phyloP scores from a whole-genome alignment of 192 early-diverging fungal species.

The Umbelopsis sp. region DNA sequence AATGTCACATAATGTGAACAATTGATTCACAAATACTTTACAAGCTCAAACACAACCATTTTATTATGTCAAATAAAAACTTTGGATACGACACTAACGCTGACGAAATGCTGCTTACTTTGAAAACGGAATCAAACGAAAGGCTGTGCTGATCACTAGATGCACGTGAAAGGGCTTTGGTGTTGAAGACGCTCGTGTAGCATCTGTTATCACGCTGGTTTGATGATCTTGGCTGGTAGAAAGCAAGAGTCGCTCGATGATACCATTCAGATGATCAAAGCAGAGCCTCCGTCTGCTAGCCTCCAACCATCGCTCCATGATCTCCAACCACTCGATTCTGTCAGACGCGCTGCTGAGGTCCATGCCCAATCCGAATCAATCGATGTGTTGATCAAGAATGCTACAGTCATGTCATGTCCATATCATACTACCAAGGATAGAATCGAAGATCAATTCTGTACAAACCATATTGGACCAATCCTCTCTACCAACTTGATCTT shows the following conservation, averaged over 20 bases:
- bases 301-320: constrained; percentile 30
- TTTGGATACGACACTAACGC: neutral
- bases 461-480: constrained; percentile 65
- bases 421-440: constrained; percentile 52
- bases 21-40: neutral
- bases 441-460: constrained; percentile 65
- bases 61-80: neutral
- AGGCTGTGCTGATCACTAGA: neutral
- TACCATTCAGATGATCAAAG: constrained; percentile 25
- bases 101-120: neutral
- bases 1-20: no score
- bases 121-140: neutral
- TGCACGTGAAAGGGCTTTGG: constrained; percentile 3
- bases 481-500: constrained; percentile 34
- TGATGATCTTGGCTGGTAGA: constrained; percentile 22
- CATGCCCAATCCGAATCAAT: constrained; percentile 27
- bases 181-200: neutral
- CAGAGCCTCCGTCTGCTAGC: constrained; percentile 16
- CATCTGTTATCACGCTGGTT: neutral
- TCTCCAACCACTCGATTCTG: constrained; percentile 38
- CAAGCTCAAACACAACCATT: no score
- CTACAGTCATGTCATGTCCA: constrained; percentile 65
- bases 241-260: constrained; percentile 20
- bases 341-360: constrained; percentile 42
- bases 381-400: constrained; percentile 46